Evolutionary conservation across 331 rosid species (phyloP), one percentile per base, ranked within the genome.

Genomic region (Rhamnella rubrinervis): DNA sequence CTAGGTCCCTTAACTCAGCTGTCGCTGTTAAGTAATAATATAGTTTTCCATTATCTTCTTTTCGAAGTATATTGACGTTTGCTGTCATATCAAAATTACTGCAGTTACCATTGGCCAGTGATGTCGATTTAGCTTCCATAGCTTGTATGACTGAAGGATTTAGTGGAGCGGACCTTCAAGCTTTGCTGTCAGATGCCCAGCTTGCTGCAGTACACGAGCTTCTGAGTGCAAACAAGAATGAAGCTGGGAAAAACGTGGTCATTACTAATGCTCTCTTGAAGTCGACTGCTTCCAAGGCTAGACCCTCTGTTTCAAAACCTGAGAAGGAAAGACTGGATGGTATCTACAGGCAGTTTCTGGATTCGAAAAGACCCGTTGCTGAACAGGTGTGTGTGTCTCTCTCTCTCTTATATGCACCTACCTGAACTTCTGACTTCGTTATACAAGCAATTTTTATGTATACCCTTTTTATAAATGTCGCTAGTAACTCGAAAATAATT

Each of bases 121-220:
- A 91, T 67, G 85, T 90, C 7, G 91, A 91, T 82, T 87, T 93
- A 87, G 81, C 70, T 70, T 63, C 91, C 68, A 64, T 88, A 69
- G 96, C 98, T 71, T 67, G 68, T 74, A 64, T 84, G 85, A 91
- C 98, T 1, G 92, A 93, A 80, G 98, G 98, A 76, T 88, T 84
- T 75, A 93, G 97, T 70, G 98, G 97, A 49, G 98, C 98, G 50
- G 98, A 91, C 77, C 97, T 93, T 72, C 98, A 91, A 82, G 97
- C 98, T 67, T 83, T 93, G 57, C 92, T 93, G 71, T 93, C 97
- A 38, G 98, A 93, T 75, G 95, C 96, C 2, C 97, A 93, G 81
- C 97, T 93, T 70, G 96, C 93, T 61, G 98, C 98, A 52, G 97
- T 93, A 67, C 96, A 93, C 72, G 95, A 91, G 53, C 72, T 91